Base-by-base conservation (phyloP, 1,139 yeast genomes). In the Kodamaea alishanica region DNA sequence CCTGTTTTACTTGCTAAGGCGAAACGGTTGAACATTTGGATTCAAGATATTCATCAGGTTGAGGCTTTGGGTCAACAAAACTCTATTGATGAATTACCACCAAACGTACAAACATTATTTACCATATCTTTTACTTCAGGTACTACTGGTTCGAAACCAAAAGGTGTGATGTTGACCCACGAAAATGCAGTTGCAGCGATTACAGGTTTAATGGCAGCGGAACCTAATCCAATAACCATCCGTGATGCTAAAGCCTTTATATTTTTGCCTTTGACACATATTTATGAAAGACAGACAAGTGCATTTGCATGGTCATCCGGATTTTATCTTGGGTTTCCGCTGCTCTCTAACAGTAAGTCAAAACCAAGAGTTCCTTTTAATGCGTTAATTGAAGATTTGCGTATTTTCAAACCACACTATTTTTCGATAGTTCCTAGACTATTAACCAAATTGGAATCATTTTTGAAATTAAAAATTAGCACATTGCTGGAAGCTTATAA, bases 61-160 rank as follows among this genome's bases (percentile, higher is more conserved):
- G 52, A 51, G 37, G 35, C 33, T 10, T 23, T 50, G n/a, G 61
- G 61, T 1, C 38, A 35, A 6, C 15, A 35, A 8, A 34, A 46
- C 26, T 38, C 44, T 3, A 24, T 42, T 2, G 35, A 34, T 1
- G 55, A 53, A 40, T 47, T 59, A 26, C 54, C 61, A 4, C 71
- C 73, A 10, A 47, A 34, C 4, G 56, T 62, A 2, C 56, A 58
- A 7, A 53, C 68, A 1, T 41, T 65, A 25, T 68, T 56, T 44
- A 65, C 75, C 27, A 63, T 69, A 34, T 65, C 70, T 30, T 68
- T 66, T 41, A 68, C 73, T 15, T 65, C 71, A 2, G 74, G 74
- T 12, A 68, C 74, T 7, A 66, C 73, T 6, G 74, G 74, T 2
- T 47, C 67, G 6, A 55, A 58, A 31, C 72, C 74, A 8, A 68